A percentile compares a stretch with the other conserved stretches of the same genome.
phyloP scores from a whole-genome alignment of 2,329 filamentous ascomycete species.

The Aureobasidium pullulans region DNA sequence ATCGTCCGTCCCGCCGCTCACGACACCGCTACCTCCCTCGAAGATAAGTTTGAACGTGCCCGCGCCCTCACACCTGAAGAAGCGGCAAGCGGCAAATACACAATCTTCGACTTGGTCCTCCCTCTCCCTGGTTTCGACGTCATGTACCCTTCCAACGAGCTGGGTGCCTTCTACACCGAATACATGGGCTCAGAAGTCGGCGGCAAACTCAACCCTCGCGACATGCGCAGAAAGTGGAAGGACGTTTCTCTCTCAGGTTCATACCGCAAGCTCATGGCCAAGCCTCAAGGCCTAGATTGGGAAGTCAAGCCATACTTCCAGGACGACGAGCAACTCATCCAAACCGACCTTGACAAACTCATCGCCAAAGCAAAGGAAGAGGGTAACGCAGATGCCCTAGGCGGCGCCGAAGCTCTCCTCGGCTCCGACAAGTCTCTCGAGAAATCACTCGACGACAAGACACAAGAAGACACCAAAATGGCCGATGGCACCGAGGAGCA shows the following conservation, averaged over 20 bases:
- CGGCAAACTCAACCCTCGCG: conserved; percentile 69
- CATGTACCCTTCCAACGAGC: conserved; percentile 73
- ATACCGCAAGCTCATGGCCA: conserved; percentile 77
- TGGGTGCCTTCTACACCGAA: conserved; percentile 73
- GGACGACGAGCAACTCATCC: conserved; percentile 75
- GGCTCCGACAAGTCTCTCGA: conserved; percentile 16
- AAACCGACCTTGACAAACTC: conserved; percentile 74
- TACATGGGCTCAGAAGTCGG: conserved; percentile 80
- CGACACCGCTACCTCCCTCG: conserved; percentile 46
- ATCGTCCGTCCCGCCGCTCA: conserved; percentile 54
- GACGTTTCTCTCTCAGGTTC: conserved; percentile 84
- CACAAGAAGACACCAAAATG: conserved; percentile 15
- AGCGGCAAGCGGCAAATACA: conserved; percentile 65
- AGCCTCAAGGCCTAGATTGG: conserved; percentile 57
- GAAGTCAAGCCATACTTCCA: conserved; percentile 63
- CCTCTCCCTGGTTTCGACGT: conserved; percentile 90
- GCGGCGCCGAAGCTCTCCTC: conserved; percentile 18
- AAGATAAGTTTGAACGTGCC: conserved; percentile 59
- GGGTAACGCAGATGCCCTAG: conserved; percentile 17
- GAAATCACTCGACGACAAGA: not conserved
- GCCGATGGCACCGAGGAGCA: conserved; percentile 20
- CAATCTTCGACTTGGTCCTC: conserved; percentile 81
- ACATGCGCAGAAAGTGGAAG: conserved; percentile 79
- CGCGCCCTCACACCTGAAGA: conserved; percentile 71
- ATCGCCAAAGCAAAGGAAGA: conserved; percentile 25